Evolutionary conservation across 129 eudicot genomes (phyloP).

Genomic region (Pulicaria dysenterica): DNA sequence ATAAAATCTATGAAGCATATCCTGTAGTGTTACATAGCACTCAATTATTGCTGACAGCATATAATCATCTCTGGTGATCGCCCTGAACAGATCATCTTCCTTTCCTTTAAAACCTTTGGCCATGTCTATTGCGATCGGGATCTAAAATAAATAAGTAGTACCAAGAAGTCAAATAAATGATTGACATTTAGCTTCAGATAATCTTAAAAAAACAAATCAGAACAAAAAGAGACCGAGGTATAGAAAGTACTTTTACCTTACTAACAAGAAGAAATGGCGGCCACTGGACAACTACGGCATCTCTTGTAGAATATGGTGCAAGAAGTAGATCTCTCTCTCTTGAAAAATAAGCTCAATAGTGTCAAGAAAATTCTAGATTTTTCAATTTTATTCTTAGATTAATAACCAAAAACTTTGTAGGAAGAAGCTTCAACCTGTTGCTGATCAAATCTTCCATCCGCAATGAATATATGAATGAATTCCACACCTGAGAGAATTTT

Average conservation of each 20-base stretch:
- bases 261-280: slow-evolving; percentile 99
- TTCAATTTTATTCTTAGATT: not conserved
- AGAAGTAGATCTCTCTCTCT: slow-evolving; percentile 96
- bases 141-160: slow-evolving; percentile 43
- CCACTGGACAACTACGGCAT: slow-evolving; percentile 90
- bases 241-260: slow-evolving; percentile 54
- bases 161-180: slow-evolving; percentile 4
- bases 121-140: slow-evolving; percentile 98
- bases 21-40: slow-evolving; percentile 78
- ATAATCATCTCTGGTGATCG: slow-evolving; percentile 69
- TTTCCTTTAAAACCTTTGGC: slow-evolving; percentile 89
- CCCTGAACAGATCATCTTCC: slow-evolving; percentile 81
- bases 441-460: slow-evolving; percentile 92
- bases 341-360: slow-evolving; percentile 8
- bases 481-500: slow-evolving; percentile 97
- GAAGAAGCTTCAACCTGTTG: slow-evolving; percentile 56
- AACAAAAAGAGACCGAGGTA: slow-evolving; percentile 5
- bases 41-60: slow-evolving; percentile 88
- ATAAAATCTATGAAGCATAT: slow-evolving; percentile 53
- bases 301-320: slow-evolving; percentile 86
- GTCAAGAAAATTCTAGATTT: slow-evolving; percentile 12
- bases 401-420: slow-evolving; percentile 5
- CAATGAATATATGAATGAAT: slow-evolving; percentile 86
- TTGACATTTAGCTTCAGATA: slow-evolving; percentile 11
- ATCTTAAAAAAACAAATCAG: slow-evolving; percentile 9